Percentiles rank a stretch among this genome's conserved stretches.
These are phyloP conservation scores for Chlamydomonas sp. DNA, from an alignment of 139 green algal genomes.

Conservation along the genomic window DNA sequence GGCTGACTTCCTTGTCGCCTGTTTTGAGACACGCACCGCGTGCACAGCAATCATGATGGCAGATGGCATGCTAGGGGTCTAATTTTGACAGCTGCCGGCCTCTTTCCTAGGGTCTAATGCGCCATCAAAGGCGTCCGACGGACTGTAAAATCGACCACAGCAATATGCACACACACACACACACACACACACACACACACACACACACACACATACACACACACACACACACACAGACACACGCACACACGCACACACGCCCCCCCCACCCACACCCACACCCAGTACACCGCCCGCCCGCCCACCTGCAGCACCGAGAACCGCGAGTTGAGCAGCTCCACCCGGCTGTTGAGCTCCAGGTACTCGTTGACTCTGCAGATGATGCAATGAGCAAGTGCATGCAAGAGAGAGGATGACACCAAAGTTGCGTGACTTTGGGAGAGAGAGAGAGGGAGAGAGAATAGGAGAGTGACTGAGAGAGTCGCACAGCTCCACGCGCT, in stretches of 20 bases:
- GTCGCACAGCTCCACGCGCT: no score
- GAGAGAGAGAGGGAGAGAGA: neutral
- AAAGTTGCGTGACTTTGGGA: neutral
- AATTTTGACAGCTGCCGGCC: no score
- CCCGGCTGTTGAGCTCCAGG: slow-evolving; percentile 46
- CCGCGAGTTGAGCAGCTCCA: slow-evolving; percentile 47
- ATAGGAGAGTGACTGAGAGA: no score
- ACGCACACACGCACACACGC: neutral
- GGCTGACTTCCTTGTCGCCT: no score
- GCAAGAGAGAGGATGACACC: neutral
- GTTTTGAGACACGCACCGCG: no score
- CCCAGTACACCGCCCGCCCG: neutral
- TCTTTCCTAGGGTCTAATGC: no score
- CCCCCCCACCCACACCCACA: no score
- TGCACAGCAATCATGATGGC: no score
- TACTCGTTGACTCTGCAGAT: slow-evolving; percentile 44
- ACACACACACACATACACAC: neutral
- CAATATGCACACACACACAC: no score
- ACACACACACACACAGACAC: neutral
- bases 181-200: neutral
- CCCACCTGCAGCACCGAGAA: slow-evolving; percentile 43
- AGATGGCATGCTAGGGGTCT: no score
- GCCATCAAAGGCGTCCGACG: no score
- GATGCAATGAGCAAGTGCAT: neutral
- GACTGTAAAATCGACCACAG: no score